These are phyloP conservation scores for Mycena venus DNA, from an alignment of 768 basidiomycete species.

Conservation along the genomic window DNA sequence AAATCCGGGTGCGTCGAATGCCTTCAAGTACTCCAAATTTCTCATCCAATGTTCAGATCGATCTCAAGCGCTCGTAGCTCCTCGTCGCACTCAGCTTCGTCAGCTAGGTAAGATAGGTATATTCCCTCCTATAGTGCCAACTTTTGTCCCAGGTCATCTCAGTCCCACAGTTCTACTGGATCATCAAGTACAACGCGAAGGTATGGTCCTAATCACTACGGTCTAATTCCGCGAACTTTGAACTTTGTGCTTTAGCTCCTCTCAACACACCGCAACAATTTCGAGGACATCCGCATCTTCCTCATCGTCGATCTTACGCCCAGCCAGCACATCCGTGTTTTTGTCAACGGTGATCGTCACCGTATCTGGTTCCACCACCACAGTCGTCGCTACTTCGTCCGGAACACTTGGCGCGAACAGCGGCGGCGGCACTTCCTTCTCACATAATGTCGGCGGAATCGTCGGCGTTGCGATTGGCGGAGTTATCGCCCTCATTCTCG, in stretches of 20 bases:
- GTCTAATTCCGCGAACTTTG: neutral
- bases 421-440: neutral
- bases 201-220: neutral
- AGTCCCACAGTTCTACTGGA: neutral
- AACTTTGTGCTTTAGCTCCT: neutral
- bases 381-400: neutral
- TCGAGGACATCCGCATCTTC: neutral
- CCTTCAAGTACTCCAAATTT: neutral
- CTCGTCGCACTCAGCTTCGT: neutral
- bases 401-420: neutral
- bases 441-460: slow-evolving; percentile 20
- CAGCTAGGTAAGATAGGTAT: neutral
- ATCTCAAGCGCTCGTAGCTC: neutral
- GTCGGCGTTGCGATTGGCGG: slow-evolving; percentile 19
- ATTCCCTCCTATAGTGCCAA: neutral
- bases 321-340: neutral
- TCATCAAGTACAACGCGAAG: neutral
- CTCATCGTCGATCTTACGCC: neutral
- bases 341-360: neutral
- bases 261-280: neutral
- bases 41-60: neutral
- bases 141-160: neutral
- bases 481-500: neutral
- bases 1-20: neutral
- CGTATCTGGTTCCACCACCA: neutral